Evolutionary conservation across 805 yeast genomes (phyloP).

Genomic region (Candida succiphila): DNA sequence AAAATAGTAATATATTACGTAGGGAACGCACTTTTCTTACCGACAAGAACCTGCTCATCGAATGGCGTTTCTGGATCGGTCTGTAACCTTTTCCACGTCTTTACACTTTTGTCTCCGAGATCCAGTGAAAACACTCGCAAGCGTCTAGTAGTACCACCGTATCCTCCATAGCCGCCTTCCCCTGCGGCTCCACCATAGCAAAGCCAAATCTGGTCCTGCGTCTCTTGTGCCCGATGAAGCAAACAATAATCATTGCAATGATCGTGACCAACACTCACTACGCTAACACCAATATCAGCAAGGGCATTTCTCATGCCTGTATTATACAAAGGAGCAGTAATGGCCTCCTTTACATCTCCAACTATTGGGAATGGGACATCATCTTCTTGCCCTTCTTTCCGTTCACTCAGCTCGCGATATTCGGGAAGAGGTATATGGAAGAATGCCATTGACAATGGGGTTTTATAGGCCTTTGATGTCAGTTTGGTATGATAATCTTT

Average conservation of each 20-base stretch:
- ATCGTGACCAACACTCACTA: constrained; percentile 85
- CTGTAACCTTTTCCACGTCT: constrained; percentile 69
- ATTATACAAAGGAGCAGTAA: constrained; percentile 70
- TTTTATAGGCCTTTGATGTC: constrained; percentile 17
- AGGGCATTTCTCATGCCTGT: constrained; percentile 55
- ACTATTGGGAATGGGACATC: constrained; percentile 23
- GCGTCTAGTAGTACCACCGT: constrained; percentile 79
- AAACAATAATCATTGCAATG: constrained; percentile 92
- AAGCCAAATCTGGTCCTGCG: constrained; percentile 40
- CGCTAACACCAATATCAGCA: constrained; percentile 58
- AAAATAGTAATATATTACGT: too few species aligned
- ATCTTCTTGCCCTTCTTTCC: too few species aligned
- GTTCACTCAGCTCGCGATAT: constrained; percentile 38
- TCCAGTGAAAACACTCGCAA: constrained; percentile 65
- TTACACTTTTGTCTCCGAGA: constrained; percentile 32
- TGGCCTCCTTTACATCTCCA: constrained; percentile 62
- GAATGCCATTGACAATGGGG: constrained; percentile 71
- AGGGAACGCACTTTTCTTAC: too few species aligned
- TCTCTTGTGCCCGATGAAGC: constrained; percentile 34
- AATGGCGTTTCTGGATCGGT: constrained; percentile 35
- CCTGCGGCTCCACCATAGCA: constrained; percentile 95
- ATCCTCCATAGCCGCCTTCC: constrained; percentile 95
- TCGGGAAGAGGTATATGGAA: constrained; percentile 94
- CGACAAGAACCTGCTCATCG: constrained; percentile 43
- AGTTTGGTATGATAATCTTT: constrained; percentile 18